Evolutionary conservation across 2,329 filamentous ascomycete species (phyloP).

Genomic region (Cadophora sp.): DNA sequence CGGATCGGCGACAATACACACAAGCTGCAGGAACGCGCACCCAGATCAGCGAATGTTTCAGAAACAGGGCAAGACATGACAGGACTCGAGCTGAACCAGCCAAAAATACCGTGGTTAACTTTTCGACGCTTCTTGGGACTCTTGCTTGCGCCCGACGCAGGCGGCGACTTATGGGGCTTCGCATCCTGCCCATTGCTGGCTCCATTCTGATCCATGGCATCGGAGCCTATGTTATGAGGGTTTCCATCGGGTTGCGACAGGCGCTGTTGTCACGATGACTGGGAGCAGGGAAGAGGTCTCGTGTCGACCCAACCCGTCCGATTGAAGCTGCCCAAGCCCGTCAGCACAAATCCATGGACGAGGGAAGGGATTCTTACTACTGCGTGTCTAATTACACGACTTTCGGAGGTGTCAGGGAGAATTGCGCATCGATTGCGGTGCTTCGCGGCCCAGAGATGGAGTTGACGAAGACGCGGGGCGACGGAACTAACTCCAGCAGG

Average conservation of each 20-base stretch:
- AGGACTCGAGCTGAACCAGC: slow-evolving; percentile 36
- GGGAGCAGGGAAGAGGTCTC: slow-evolving; percentile 21
- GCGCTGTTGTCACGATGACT: slow-evolving; percentile 35
- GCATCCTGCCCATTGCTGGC: slow-evolving; percentile 44
- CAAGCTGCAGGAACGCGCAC: slow-evolving; percentile 69
- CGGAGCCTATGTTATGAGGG: slow-evolving; percentile 43
- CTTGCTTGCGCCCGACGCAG: slow-evolving; percentile 48
- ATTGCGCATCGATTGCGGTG: slow-evolving; percentile 28
- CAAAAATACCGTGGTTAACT: slow-evolving; percentile 90
- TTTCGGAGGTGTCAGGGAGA: slow-evolving; percentile 11
- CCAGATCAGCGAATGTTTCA: slow-evolving; percentile 44
- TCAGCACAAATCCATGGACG: slow-evolving; percentile 24
- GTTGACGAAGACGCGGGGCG: slow-evolving; percentile 24
- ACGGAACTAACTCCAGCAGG: slow-evolving; percentile 17
- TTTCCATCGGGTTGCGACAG: slow-evolving; percentile 45
- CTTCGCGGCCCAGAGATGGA: slow-evolving; percentile 17
- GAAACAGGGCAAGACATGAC: slow-evolving; percentile 16
- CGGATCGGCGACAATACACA: slow-evolving; percentile 89
- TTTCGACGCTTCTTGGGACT: slow-evolving; percentile 86
- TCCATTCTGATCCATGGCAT: slow-evolving; percentile 48
- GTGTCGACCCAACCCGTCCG: slow-evolving; percentile 17
- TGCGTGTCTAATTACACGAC: slow-evolving; percentile 22
- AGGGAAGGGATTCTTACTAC: slow-evolving; percentile 15
- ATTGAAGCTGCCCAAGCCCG: slow-evolving; percentile 28
- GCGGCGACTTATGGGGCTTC: slow-evolving; percentile 44